Evolutionary conservation across 805 yeast species (phyloP).

Genomic region (Ogataea nonfermentans): DNA sequence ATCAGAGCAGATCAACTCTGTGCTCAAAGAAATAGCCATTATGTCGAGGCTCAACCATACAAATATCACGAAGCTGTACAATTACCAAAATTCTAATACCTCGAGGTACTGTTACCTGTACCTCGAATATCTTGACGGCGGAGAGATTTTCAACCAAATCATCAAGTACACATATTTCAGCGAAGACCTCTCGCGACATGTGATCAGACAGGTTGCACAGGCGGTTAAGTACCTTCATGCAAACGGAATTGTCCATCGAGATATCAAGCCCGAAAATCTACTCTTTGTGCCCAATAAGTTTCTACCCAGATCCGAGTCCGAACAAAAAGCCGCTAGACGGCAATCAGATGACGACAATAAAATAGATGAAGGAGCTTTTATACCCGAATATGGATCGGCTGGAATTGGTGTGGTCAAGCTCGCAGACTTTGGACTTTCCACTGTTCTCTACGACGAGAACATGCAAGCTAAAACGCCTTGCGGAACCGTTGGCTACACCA

Average conservation of each 20-base stretch:
- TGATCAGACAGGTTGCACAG: constrained; percentile 67
- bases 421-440: constrained; percentile 72
- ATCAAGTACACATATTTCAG: constrained; percentile 74
- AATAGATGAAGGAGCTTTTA: constrained; percentile 59
- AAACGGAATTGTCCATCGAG: constrained; percentile 73
- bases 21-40: constrained; percentile 68
- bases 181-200: constrained; percentile 70
- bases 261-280: constrained; percentile 78
- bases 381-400: constrained; percentile 56
- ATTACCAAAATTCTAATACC: constrained; percentile 47
- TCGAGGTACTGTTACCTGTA: constrained; percentile 57
- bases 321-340: constrained; percentile 43
- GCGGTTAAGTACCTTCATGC: constrained; percentile 72
- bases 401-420: constrained; percentile 61
- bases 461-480: constrained; percentile 65
- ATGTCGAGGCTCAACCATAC: constrained; percentile 64
- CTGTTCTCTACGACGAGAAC: constrained; percentile 43
- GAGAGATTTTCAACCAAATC: constrained; percentile 78
- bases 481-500: constrained; percentile 75
- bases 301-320: constrained; percentile 41
- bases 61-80: constrained; percentile 56
- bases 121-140: constrained; percentile 70
- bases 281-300: constrained; percentile 57
- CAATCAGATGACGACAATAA: constrained; percentile 59
- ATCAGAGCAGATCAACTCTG: constrained; percentile 50